Base-by-base conservation (phyloP, 305 asterid genomes). In the Fraxinus sp. region DNA sequence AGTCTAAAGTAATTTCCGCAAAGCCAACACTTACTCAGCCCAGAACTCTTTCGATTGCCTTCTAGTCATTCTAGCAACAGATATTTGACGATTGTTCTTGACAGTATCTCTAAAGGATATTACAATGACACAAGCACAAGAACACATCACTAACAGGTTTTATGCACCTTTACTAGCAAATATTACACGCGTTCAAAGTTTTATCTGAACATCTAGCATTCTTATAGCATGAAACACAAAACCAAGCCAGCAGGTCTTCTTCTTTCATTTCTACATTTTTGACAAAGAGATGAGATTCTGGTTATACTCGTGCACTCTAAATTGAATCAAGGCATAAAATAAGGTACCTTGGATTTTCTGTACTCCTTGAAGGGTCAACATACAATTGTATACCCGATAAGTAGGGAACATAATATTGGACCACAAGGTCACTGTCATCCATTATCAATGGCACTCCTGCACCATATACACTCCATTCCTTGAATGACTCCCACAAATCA, bases 391-490 rank as follows among this genome's bases (percentile, higher is more conserved):
- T 46, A 46, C 57, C 57, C 57, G 57, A 46, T 14, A 46, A 46
- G 16, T 46, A 13, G 57, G 57, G 57, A 46, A 46, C 57, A 14
- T 46, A 46, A 46, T 46, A 46, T 46, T 46, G 57, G 57, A 13
- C 57, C 18, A 46, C 57, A 13, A 46, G 57, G 18, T 46, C 57
- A 46, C 57, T 46, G 18, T 46, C 18, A 46, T 46, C 14, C 57
- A 46, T 85, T 82, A 93, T 81, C 94, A 96, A 86, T 11, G 98
- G 99, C 81, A 96, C 99, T 83, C 98, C 99, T 79, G 93, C 92
- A 81, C 99, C 99, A 87, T 93, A 96, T 1, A 94, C 99, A 83
- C 99, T 96, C 99, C 98, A 94, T 86, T 96, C 98, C 85, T 90
- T 92, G 79, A 93, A 96, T 3, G 98, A 92, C 79, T 96, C 99